Evolutionary conservation across 768 basidiomycete species (phyloP).

Genomic region (Rhizopogon vinicolor): DNA sequence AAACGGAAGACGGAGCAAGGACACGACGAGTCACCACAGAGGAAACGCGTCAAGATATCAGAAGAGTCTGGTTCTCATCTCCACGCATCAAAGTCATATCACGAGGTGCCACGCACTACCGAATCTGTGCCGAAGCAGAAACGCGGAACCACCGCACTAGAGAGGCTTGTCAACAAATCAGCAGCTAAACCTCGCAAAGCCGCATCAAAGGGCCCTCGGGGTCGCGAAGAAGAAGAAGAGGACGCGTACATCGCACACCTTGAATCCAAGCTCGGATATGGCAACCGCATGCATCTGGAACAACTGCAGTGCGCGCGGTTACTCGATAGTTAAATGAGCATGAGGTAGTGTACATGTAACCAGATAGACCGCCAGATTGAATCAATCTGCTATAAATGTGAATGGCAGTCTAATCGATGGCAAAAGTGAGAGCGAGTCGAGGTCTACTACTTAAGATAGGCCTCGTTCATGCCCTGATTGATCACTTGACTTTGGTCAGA

Average conservation of each 20-base stretch:
- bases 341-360: background rate
- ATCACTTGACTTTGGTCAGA: too few species aligned
- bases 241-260: slow-evolving; percentile 84
- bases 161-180: slow-evolving; percentile 26
- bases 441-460: background rate
- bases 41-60: slow-evolving; percentile 40
- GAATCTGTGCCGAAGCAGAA: slow-evolving; percentile 5
- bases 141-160: slow-evolving; percentile 25
- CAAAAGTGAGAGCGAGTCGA: background rate
- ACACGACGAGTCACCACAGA: slow-evolving; percentile 39
- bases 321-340: background rate
- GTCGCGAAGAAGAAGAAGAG: slow-evolving; percentile 57
- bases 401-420: too few species aligned
- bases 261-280: slow-evolving; percentile 69
- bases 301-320: too few species aligned
- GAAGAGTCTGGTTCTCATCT: background rate
- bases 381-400: background rate
- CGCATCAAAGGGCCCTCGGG: slow-evolving; percentile 17
- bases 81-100: too few species aligned
- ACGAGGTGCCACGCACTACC: background rate
- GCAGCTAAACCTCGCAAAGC: slow-evolving; percentile 1
- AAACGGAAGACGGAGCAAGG: slow-evolving; percentile 40
- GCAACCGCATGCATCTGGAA: too few species aligned
- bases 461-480: too few species aligned
- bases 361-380: background rate